phyloP scores from a whole-genome alignment of 176 grass and related monocot genomes.

The Oryza officinalis region DNA sequence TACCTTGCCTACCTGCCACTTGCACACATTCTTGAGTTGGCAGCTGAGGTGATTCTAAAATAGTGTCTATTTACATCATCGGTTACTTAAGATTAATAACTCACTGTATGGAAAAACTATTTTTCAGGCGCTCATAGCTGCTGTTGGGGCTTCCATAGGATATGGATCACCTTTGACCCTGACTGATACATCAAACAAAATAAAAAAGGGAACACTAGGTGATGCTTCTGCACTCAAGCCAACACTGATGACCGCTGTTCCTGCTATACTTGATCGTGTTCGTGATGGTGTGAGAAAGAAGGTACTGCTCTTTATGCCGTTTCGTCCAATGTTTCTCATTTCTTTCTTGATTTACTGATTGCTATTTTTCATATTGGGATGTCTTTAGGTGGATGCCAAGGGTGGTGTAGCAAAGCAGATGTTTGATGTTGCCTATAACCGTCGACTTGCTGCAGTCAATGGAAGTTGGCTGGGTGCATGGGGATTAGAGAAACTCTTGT shows the following conservation, averaged over 20 bases:
- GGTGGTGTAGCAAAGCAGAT: conserved; percentile 82
- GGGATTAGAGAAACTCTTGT: conserved; percentile 84
- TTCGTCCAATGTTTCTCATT: not conserved
- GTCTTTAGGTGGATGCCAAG: conserved; percentile 71
- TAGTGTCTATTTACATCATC: conserved; percentile 3
- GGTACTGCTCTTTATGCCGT: conserved; percentile 42
- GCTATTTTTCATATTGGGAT: conserved; percentile 24
- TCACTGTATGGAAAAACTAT: conserved; percentile 17
- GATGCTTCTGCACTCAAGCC: conserved; percentile 87
- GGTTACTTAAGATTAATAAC: conserved; percentile 39
- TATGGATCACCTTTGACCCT: conserved; percentile 93
- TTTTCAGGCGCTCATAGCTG: conserved; percentile 73
- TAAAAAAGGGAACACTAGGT: conserved; percentile 88
- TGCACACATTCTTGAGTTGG: conserved; percentile 95
- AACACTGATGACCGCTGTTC: conserved; percentile 87
- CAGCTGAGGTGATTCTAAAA: conserved; percentile 67
- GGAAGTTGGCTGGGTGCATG: conserved; percentile 95
- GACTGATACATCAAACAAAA: conserved; percentile 92
- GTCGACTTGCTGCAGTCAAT: conserved; percentile 72
- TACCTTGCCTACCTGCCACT: conserved; percentile 94
- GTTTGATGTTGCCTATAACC: conserved; percentile 69
- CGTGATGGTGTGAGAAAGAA: conserved; percentile 94
- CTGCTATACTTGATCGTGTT: conserved; percentile 91
- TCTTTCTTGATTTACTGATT: conserved; percentile 27
- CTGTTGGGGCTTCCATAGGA: conserved; percentile 79